phyloP scores from a whole-genome alignment of 2,329 filamentous ascomycete genomes.

The Fusarium pseudonygamai region DNA sequence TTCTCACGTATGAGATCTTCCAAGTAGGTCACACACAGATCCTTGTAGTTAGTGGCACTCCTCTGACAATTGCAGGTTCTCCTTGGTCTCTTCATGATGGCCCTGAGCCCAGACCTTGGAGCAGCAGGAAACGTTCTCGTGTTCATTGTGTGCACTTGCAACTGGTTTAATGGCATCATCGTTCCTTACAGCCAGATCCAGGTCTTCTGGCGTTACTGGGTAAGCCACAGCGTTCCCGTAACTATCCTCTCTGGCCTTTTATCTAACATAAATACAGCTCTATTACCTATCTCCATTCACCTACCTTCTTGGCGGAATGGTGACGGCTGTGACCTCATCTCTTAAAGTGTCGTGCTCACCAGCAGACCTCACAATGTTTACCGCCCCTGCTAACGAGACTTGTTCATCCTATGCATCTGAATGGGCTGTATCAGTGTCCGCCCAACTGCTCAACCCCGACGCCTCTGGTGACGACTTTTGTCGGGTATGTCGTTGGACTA shows the following conservation, averaged over 20 bases:
- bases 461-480: not conserved
- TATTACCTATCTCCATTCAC: not conserved
- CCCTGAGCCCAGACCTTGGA: not conserved
- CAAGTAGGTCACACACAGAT: not conserved
- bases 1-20: not conserved
- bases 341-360: not conserved
- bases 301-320: not conserved
- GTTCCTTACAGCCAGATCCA: not conserved
- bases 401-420: not conserved
- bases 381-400: not conserved
- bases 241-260: too few species aligned
- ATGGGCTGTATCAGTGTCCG: not conserved
- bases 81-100: not conserved
- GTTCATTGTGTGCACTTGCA: not conserved
- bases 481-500: not conserved
- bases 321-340: not conserved
- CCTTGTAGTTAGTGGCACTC: fast-evolving
- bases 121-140: not conserved
- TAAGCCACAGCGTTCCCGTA: not conserved
- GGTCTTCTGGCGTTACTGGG: not conserved
- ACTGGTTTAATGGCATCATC: not conserved
- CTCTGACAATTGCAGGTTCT: not conserved
- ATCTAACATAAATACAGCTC: not conserved
- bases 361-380: not conserved
- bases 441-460: not conserved